Percentiles rank a stretch among this genome's conserved stretches.
Evolutionary conservation across 2,329 filamentous ascomycete species (phyloP).

Genomic region (Colletotrichum cereale): DNA sequence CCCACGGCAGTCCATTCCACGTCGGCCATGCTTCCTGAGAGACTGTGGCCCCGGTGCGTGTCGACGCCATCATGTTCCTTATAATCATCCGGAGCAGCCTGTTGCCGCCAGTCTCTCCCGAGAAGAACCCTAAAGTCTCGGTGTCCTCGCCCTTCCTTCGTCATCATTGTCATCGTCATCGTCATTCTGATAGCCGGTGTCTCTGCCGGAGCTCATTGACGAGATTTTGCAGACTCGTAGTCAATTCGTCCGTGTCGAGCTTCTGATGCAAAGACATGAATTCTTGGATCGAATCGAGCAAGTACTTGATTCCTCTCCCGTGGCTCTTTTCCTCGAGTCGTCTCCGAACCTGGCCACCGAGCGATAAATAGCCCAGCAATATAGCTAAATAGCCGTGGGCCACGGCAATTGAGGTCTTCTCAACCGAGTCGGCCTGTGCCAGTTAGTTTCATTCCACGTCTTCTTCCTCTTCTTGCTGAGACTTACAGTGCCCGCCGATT

Average conservation of each 20-base stretch:
- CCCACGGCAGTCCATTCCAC: neutral
- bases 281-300: slow-evolving; percentile 66
- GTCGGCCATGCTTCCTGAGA: neutral
- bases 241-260: slow-evolving; percentile 58
- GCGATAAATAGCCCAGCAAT: slow-evolving; percentile 83
- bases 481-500: slow-evolving; percentile 76
- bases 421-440: slow-evolving; percentile 73
- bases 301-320: slow-evolving; percentile 57
- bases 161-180: neutral
- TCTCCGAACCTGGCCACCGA: slow-evolving; percentile 61
- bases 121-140: neutral
- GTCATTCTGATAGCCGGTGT: slow-evolving; percentile 7
- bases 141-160: neutral
- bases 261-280: slow-evolving; percentile 66
- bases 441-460: slow-evolving; percentile 35
- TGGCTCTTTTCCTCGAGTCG: slow-evolving; percentile 58
- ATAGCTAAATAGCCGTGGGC: slow-evolving; percentile 89
- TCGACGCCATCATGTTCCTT: neutral
- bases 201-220: slow-evolving; percentile 50
- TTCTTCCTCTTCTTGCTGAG: neutral
- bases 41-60: neutral
- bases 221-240: slow-evolving; percentile 50
- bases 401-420: slow-evolving; percentile 84
- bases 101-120: neutral
- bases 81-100: neutral